These are phyloP conservation scores for Phaeodactylum tricornutum DNA, from an alignment of 108 stramenopile species.

Conservation along the genomic window DNA sequence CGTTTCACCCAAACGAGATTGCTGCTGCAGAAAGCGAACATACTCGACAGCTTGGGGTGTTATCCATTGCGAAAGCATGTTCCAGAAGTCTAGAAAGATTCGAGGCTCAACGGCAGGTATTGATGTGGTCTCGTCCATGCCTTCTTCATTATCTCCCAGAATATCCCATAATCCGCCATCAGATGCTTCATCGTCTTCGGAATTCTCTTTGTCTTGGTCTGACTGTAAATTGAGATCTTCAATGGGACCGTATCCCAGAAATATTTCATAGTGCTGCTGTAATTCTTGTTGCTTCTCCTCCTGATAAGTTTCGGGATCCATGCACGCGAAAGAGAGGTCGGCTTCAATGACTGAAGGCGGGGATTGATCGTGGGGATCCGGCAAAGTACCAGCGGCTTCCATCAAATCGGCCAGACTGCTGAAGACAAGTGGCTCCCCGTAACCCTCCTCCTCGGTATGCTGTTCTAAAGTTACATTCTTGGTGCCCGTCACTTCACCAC, in stretches of 20 bases:
- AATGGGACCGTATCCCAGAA: background rate
- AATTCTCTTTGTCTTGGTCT: slow-evolving; percentile 2
- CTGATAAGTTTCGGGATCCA: background rate
- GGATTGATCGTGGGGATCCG: background rate
- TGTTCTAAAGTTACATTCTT: no score
- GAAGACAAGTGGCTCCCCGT: background rate
- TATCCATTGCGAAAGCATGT: background rate
- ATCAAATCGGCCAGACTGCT: background rate
- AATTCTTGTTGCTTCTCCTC: background rate
- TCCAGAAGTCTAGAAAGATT: slow-evolving; percentile 1
- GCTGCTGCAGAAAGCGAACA: background rate
- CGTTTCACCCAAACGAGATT: background rate
- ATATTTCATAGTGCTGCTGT: background rate
- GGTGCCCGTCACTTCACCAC: no score
- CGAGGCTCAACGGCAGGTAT: no score
- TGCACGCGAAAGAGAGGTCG: background rate
- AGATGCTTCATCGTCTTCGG: background rate
- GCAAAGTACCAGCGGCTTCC: background rate
- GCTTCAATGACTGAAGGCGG: background rate
- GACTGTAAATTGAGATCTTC: background rate
- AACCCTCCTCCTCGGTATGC: background rate
- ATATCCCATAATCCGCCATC: slow-evolving; percentile 1
- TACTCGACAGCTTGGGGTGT: background rate
- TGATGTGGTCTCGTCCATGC: background rate
- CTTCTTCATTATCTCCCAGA: background rate